Conservation (phyloP, 495 filamentous ascomycete species). For the Staphylotrichum longicolle region DNA sequence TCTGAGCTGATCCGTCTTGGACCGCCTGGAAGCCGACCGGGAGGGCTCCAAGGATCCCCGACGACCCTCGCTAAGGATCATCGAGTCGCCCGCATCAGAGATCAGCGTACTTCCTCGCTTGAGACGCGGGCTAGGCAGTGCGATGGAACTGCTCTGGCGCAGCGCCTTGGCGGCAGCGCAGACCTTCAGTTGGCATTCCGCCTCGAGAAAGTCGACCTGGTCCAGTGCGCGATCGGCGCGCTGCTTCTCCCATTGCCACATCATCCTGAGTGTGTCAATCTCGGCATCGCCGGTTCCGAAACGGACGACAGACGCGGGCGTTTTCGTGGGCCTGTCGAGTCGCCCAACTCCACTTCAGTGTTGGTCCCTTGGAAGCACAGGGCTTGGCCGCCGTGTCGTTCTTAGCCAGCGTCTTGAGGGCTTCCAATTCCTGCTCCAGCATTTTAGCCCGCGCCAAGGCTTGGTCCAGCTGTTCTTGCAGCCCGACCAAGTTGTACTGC, state of each 20-base stretch:
- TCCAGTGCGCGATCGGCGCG: constrained; percentile 66
- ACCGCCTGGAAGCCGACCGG: constrained; percentile 25
- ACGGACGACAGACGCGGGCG: constrained; percentile 37
- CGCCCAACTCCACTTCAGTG: constrained; percentile 40
- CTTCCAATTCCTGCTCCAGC: constrained; percentile 69
- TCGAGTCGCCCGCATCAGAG: constrained; percentile 42
- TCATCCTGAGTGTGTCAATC: constrained; percentile 58
- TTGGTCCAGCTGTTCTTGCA: constrained; percentile 71
- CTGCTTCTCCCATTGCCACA: constrained; percentile 63
- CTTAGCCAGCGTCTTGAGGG: constrained; percentile 57
- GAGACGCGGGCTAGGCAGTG: constrained; percentile 27
- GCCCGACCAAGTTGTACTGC: constrained; percentile 66
- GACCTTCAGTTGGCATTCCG: constrained; percentile 73
- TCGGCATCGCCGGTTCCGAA: constrained; percentile 37
- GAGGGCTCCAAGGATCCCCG: constrained; percentile 18
- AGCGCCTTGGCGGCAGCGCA: constrained; percentile 56
- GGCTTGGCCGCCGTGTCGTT: constrained; percentile 36
- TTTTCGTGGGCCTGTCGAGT: constrained; percentile 49
- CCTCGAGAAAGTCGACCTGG: constrained; percentile 74
- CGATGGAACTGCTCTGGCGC: constrained; percentile 24
- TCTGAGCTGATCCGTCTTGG: constrained; percentile 32
- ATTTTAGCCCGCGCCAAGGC: constrained; percentile 60
- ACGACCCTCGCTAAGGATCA: constrained; percentile 41
- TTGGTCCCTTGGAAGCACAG: constrained; percentile 53
- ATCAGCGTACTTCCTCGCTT: constrained; percentile 33